Evolutionary conservation across 2,329 filamentous ascomycete species (phyloP).

Genomic region (Colletotrichum noveboracense): DNA sequence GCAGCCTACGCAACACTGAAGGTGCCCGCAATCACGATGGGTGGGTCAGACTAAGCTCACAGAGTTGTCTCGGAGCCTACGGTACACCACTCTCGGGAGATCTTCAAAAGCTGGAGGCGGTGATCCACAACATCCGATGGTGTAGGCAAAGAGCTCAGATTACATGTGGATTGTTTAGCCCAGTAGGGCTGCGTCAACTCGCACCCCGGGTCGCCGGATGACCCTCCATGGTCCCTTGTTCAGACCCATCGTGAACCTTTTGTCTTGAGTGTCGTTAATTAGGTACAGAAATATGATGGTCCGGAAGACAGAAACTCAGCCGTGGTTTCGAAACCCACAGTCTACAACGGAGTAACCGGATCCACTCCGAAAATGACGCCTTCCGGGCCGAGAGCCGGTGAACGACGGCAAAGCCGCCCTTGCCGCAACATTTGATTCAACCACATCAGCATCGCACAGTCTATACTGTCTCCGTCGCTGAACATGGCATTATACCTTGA

Average conservation of each 20-base stretch:
- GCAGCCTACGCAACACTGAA: neutral
- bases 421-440: neutral
- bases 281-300: neutral
- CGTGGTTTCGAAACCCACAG: neutral
- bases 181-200: neutral
- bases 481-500: no score
- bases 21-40: neutral
- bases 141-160: neutral
- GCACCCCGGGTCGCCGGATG: neutral
- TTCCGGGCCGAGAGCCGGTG: neutral
- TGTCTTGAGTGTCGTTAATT: neutral
- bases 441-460: neutral
- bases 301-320: neutral
- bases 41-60: neutral
- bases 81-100: neutral
- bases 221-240: neutral
- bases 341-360: fast-evolving
- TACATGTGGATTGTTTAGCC: neutral
- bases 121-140: neutral
- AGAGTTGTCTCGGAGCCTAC: neutral
- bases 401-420: neutral
- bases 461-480: neutral
- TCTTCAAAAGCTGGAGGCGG: neutral
- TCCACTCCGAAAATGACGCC: neutral
- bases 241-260: neutral